Conservation (phyloP, 495 filamentous ascomycete species). For the Chaetomidium leptoderma region DNA sequence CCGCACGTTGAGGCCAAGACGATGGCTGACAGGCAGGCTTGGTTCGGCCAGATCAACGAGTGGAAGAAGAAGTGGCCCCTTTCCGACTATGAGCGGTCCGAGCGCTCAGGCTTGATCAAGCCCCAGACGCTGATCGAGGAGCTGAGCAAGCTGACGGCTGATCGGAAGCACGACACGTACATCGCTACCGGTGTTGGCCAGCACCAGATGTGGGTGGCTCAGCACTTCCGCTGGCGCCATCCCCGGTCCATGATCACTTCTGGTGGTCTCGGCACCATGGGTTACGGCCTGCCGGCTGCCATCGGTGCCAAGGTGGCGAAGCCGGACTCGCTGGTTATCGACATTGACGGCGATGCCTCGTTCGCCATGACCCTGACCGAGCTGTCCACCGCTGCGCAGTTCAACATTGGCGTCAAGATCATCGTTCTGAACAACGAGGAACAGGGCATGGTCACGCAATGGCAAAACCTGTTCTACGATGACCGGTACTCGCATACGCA, state of each 20-base stretch:
- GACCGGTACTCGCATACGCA: conserved; percentile 90
- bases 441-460: conserved; percentile 96
- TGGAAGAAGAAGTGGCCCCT: conserved; percentile 88
- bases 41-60: conserved; percentile 80
- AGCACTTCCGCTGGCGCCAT: conserved; percentile 87
- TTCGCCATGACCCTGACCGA: conserved; percentile 95
- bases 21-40: conserved; percentile 65
- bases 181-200: conserved; percentile 92
- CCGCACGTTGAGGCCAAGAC: conserved; percentile 56
- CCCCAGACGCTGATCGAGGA: conserved; percentile 82
- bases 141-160: conserved; percentile 66
- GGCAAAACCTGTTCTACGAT: conserved; percentile 91
- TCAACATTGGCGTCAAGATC: conserved; percentile 89
- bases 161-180: conserved; percentile 72
- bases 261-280: conserved; percentile 92
- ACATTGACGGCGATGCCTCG: conserved; percentile 95
- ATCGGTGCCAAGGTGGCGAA: conserved; percentile 91
- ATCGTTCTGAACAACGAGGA: conserved; percentile 94
- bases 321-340: conserved; percentile 80
- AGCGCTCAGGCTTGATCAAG: conserved; percentile 69
- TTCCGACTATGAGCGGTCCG: conserved; percentile 65
- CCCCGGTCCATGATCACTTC: conserved; percentile 88
- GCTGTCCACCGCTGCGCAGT: conserved; percentile 82
- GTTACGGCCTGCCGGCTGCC: conserved; percentile 84
- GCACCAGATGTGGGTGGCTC: conserved; percentile 96